Evolutionary conservation across 305 asterid genomes (phyloP), one percentile per base, ranked within the genome.

Genomic region (Lippia alba): DNA sequence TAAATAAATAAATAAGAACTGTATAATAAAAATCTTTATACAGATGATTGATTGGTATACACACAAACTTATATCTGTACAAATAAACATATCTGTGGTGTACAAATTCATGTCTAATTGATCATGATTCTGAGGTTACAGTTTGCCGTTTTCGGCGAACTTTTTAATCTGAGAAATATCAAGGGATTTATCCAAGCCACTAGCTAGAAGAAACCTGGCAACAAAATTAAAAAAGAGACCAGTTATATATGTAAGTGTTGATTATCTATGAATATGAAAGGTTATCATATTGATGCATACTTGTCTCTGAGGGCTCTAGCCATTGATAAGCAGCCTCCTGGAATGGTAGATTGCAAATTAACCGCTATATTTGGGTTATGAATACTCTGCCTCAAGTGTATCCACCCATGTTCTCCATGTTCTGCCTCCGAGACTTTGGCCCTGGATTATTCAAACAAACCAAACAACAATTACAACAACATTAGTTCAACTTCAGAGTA

Each of bases 331-430:
- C 98, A 93, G 62, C 96, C 96, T 64, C 97, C 97, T 6, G 83
- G 85, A 60, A 83, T 57, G 0, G 78, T 81, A 44, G 98, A 89
- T 70, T 93, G 97, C 56, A 91, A 45, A 84, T 93, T 93, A 34
- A 93, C 85, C 50, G 97, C 98, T 75, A 91, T 83, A 70, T 93
- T 91, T 61, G 98, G 98, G 76, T 93, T 93, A 77, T 93, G 98
- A 79, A 91, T 91, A 67, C 98, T 93, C 82, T 91, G 97, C 46
- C 98, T 66, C 16, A 93, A 69, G 62, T 91, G 98, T 40, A 86
- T 64, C 98, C 97, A 93, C 2, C 98, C 98, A 40, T 77, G 50
- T 66, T 93, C 92, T 50, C 83, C 91, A 0, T 80, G 71, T 64
- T 78, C 83, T 20, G 70, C 57, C 44, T 74, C 80, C 0, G 84